Conservation (phyloP, 306 rosid genomes). For the Lagenaria siceraria region DNA sequence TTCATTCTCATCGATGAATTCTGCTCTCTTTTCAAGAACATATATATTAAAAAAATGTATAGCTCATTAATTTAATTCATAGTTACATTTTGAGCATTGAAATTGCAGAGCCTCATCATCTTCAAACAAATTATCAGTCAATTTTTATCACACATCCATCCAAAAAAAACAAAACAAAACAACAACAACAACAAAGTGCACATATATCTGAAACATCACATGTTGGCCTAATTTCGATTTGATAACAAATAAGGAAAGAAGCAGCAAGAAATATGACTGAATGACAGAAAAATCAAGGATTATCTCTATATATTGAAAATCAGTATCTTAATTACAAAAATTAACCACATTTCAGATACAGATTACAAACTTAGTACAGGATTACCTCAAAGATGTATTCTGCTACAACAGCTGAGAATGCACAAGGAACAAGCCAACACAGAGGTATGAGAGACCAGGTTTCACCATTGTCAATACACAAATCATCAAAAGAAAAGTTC, state of each 20-base stretch:
- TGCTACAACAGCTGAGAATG: not conserved
- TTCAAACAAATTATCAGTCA: not conserved
- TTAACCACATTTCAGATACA: constrained; percentile 6
- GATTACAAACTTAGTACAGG: not conserved
- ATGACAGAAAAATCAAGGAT: not conserved
- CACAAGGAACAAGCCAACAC: not conserved
- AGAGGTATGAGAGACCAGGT: not conserved
- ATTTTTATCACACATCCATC: no score
- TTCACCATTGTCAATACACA: constrained; percentile 7
- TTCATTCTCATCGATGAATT: no score
- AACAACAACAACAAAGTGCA: not conserved
- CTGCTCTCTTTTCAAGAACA: no score
- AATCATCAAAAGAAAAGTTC: constrained; percentile 28
- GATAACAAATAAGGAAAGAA: not conserved
- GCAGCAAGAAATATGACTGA: not conserved
- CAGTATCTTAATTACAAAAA: constrained; percentile 11
- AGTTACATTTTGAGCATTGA: not conserved
- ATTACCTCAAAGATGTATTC: not conserved
- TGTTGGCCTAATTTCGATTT: not conserved
- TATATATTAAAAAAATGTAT: no score
- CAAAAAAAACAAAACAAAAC: no score
- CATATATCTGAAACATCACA: not conserved
- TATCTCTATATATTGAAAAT: constrained; percentile 7
- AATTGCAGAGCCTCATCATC: not conserved
- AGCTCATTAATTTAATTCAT: no score